Conservation (phyloP, 2,329 filamentous ascomycete genomes). For the Curvularia sp. region DNA sequence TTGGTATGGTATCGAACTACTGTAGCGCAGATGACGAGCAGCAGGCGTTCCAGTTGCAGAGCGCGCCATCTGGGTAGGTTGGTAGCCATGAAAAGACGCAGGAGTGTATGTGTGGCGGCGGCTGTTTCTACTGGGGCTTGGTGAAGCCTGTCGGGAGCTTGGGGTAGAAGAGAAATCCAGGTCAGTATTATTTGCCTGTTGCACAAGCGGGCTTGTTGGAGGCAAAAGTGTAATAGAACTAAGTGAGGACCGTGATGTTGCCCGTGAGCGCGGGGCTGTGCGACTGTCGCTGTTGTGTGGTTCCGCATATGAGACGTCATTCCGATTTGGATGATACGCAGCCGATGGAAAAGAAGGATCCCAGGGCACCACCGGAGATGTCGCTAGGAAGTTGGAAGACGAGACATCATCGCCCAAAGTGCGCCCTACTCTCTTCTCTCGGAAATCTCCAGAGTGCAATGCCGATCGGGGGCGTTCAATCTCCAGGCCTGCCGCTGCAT, state of each 20-base stretch:
- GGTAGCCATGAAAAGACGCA: slow-evolving; percentile 60
- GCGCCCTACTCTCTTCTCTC: slow-evolving; percentile 53
- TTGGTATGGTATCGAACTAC: slow-evolving; percentile 71
- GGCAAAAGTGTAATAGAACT: slow-evolving; percentile 84
- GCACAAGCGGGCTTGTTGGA: slow-evolving; percentile 89
- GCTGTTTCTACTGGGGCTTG: slow-evolving; percentile 58
- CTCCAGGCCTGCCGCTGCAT: slow-evolving; percentile 52
- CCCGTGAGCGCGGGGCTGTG: slow-evolving; percentile 51
- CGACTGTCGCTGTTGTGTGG: slow-evolving; percentile 28
- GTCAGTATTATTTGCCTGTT: slow-evolving; percentile 86
- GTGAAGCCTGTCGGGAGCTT: slow-evolving; percentile 48
- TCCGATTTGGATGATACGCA: slow-evolving; percentile 34
- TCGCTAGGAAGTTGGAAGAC: slow-evolving; percentile 43
- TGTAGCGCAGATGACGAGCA: slow-evolving; percentile 59
- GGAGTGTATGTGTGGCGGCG: slow-evolving; percentile 78
- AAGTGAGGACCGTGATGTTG: slow-evolving; percentile 67
- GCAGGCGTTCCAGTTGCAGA: slow-evolving; percentile 42
- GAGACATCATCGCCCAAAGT: slow-evolving; percentile 21
- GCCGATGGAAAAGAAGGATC: slow-evolving; percentile 56
- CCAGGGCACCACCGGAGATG: slow-evolving; percentile 66
- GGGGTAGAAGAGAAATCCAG: slow-evolving; percentile 64
- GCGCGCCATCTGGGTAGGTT: slow-evolving; percentile 50
- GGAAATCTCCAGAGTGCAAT: slow-evolving; percentile 68
- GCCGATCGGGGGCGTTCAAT: slow-evolving; percentile 85
- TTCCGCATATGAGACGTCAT: slow-evolving; percentile 27